Base-by-base conservation (phyloP, 2,329 filamentous ascomycete genomes). In the Calonectria henricotiae region DNA sequence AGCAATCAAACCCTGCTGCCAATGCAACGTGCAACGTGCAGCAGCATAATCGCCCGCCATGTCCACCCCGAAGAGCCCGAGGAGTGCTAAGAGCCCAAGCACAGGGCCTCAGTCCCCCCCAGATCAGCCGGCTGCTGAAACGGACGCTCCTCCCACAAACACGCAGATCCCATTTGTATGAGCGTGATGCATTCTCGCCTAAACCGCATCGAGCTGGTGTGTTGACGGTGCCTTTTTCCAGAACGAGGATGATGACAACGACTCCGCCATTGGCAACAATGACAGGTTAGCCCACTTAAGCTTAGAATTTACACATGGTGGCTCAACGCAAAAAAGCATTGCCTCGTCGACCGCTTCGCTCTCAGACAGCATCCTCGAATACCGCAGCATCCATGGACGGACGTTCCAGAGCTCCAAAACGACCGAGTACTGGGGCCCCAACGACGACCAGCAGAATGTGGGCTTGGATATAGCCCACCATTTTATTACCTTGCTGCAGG, bases 141-240 rank as follows among this genome's bases (percentile, higher is more conserved):
- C 32, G 7, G 25, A 35, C 9, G 39, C 27, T 27, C 64, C 30
- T 43, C 64, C 64, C 23, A 61, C 35, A 11, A 67, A 61, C 54
- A 67, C 54, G 54, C 64, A 67, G 54, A 67, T 67, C 44, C 64
- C 64, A 43, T 67, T 39, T 67, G 64, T 67, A 67, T n/a, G 46
- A 17, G 17, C 27, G 41, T 30, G 17, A 46, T 20, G 37, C 37
- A 30, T 39, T 23, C 15, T 5, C 5, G 17, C 49, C 49, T 30
- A 46, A 32, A 15, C 37, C 23, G 13, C 30, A 37, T 65, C 39
- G 39, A 60, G 30, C 13, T 60, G 41, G 51, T 39, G 41, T 66
- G 32, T 46, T 66, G 20, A 60, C 27, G 13, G 15, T 35, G n/a
- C 32, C 8, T 13, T 51, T 51, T 32, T 49, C 23, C 5, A 67